A percentile compares a stretch with the other conserved stretches of the same genome.
Evolutionary conservation across 164 flowering plant genomes (phyloP).

Genomic region (Aristolochia fimbriata): DNA sequence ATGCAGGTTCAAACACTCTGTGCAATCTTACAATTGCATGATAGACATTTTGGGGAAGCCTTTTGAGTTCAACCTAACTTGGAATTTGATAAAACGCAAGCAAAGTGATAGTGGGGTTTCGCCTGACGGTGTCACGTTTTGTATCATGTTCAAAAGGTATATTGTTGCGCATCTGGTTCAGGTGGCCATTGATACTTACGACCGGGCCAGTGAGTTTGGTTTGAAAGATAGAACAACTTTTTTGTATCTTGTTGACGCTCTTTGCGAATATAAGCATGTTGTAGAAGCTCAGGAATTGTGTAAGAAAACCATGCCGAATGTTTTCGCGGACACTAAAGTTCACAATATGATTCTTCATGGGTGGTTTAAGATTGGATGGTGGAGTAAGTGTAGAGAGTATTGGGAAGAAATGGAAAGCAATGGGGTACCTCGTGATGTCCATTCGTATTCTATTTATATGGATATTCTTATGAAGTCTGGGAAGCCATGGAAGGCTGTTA

Average conservation of each 20-base stretch:
- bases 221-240: constrained; percentile 63
- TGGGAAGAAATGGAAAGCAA: constrained; percentile 83
- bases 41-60: constrained; percentile 76
- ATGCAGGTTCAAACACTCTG: constrained; percentile 38
- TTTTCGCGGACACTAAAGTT: constrained; percentile 30
- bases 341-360: constrained; percentile 76
- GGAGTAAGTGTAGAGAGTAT: constrained; percentile 78
- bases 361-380: constrained; percentile 77
- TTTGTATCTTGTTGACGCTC: constrained; percentile 62
- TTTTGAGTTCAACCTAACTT: constrained; percentile 57
- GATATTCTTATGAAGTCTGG: constrained; percentile 65
- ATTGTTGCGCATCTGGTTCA: constrained; percentile 55
- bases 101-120: constrained; percentile 3
- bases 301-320: constrained; percentile 17
- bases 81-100: constrained; percentile 53
- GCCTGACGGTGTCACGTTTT: constrained; percentile 62
- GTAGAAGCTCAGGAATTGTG: constrained; percentile 75
- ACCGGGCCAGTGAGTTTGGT: constrained; percentile 30
- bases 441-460: constrained; percentile 86
- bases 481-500: constrained; percentile 84
- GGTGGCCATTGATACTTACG: constrained; percentile 48
- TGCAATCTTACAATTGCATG: constrained; percentile 53
- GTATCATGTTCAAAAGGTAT: constrained; percentile 73
- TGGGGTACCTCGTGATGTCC: constrained; percentile 51
- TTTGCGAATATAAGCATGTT: constrained; percentile 88